Evolutionary conservation across 2,329 filamentous ascomycete genomes (phyloP), one percentile per base, ranked within the genome.

Genomic region (Aspergillus felis): DNA sequence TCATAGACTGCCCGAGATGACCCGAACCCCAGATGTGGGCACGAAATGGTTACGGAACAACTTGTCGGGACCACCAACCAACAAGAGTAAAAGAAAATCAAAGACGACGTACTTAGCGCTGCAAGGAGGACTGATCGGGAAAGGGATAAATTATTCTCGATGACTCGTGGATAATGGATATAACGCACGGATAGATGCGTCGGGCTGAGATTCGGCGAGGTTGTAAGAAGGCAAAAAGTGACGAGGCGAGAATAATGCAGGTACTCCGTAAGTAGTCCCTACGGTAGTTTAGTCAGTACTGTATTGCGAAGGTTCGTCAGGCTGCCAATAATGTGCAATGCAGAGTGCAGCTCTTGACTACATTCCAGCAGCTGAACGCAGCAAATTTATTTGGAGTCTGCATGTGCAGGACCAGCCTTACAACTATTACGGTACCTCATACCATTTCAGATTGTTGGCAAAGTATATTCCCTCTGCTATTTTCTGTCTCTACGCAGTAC

Each of bases 11-110:
- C 64, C 71, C 71, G 71, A 72, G 27, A 67, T 66, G 64, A 65
- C 66, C 71, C 71, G 71, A 72, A 62, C 62, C 60, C 62, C 62
- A 66, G 62, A 61, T 62, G 62, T 64, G 60, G 62, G 53, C 65
- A 67, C 65, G 65, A 67, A 64, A 47, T 64, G 62, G 64, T 64
- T 60, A 61, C 65, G 65, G 65, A 61, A 57, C 54, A 44, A 55
- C 55, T 52, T 55, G 56, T 57, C 58, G 61, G 52, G 28, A 42
- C 44, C 24, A 47, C 59, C 61, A 51, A 62, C 63, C 63, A 65
- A 66, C 63, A 54, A 60, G 56, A 61, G 49, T 22, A 38, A 46
- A 51, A 57, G 60, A 50, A 61, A 57, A 50, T 27, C 47, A 56
- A 47, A 49, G 29, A 50, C 62, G 12, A 47, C 44, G 44, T 47